Evolutionary conservation across 2,329 filamentous ascomycete genomes (phyloP).

Genomic region (Exserohilum turcica): DNA sequence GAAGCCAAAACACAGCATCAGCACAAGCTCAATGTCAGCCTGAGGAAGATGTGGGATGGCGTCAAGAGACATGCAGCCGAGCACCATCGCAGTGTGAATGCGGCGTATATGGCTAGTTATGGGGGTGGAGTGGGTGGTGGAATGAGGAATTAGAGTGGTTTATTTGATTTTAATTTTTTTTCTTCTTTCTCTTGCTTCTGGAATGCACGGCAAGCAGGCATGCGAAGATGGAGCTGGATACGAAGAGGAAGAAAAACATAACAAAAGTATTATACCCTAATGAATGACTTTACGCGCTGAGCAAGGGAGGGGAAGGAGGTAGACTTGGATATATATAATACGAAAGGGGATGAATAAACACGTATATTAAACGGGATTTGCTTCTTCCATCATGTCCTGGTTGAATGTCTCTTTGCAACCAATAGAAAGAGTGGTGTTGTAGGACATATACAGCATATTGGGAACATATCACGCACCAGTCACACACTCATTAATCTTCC

Average conservation of each 20-base stretch:
- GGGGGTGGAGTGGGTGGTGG: conserved; percentile 15
- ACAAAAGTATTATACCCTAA: neutral
- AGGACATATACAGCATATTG: too few relatives aligned
- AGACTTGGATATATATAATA: neutral
- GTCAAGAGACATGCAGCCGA: conserved; percentile 35
- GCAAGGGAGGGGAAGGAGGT: neutral
- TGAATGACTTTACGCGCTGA: neutral
- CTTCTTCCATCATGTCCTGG: too few relatives aligned
- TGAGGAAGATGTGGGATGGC: conserved; percentile 38
- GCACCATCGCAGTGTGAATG: conserved; percentile 40
- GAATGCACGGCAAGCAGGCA: too few relatives aligned
- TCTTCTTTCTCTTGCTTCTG: too few relatives aligned
- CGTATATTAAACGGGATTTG: neutral
- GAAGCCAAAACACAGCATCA: conserved; percentile 25
- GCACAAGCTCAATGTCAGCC: conserved; percentile 25
- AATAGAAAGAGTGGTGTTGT: too few relatives aligned
- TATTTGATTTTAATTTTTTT: too few relatives aligned
- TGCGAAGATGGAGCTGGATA: too few relatives aligned
- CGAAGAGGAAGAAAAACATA: neutral
- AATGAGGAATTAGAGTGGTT: neutral
- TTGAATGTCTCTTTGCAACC: too few relatives aligned
- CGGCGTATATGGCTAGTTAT: conserved; percentile 34
- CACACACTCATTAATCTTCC: neutral
- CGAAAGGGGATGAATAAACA: neutral
- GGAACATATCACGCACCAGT: neutral